phyloP scores from a whole-genome alignment of 306 rosid genomes.

The Astragalus glycyphyllos region DNA sequence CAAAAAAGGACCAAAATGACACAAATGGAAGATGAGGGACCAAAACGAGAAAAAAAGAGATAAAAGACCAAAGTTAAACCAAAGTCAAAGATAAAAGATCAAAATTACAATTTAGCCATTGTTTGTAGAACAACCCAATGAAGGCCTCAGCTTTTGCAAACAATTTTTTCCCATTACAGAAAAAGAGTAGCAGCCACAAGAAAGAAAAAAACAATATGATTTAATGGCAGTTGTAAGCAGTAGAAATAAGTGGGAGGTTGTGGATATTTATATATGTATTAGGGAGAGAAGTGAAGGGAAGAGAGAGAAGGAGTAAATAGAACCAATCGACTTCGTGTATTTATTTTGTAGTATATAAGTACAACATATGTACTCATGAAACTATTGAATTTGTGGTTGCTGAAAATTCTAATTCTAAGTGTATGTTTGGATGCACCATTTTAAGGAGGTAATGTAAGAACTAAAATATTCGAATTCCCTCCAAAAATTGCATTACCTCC shows the following conservation, averaged over 20 bases:
- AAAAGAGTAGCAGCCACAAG: neutral
- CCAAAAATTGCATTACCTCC: too few relatives aligned
- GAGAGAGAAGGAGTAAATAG: neutral
- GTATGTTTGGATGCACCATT: too few relatives aligned
- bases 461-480: too few relatives aligned
- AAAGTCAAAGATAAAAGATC: too few relatives aligned
- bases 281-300: neutral
- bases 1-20: too few relatives aligned
- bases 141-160: too few relatives aligned
- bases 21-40: too few relatives aligned
- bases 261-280: slow-evolving; percentile 31
- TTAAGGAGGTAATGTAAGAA: too few relatives aligned
- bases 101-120: too few relatives aligned
- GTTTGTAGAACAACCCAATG: too few relatives aligned
- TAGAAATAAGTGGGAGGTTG: slow-evolving; percentile 34
- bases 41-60: too few relatives aligned
- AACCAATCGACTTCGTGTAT: slow-evolving; percentile 5
- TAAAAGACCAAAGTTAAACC: too few relatives aligned
- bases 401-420: slow-evolving; percentile 35
- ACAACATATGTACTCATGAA: neutral
- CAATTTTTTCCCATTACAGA: neutral
- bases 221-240: slow-evolving; percentile 39
- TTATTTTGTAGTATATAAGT: slow-evolving; percentile 4
- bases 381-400: slow-evolving; percentile 18
- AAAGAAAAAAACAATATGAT: slow-evolving; percentile 32